phyloP scores from a whole-genome alignment of 257 asterid species.

The Solanum sparsipilum region DNA sequence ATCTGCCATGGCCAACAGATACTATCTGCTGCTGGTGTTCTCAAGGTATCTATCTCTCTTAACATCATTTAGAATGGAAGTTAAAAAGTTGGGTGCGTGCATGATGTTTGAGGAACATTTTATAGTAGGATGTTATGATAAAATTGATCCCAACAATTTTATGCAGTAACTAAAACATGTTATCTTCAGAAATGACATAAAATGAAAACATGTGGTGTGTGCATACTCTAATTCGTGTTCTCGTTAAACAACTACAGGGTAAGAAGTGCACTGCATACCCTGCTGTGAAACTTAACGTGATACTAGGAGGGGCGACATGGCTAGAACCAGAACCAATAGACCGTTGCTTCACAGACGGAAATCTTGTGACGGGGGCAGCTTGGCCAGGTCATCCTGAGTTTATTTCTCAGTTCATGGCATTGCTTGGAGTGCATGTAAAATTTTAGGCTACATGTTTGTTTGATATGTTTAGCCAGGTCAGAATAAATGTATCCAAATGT shows the following conservation, averaged over 20 bases:
- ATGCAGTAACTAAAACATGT: not conserved
- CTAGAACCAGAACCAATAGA: constrained; percentile 87
- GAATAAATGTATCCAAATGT: not conserved
- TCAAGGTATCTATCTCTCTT: constrained; percentile 43
- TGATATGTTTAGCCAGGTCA: not conserved
- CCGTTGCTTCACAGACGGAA: constrained; percentile 85
- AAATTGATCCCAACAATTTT: not conserved
- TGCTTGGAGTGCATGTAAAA: constrained; percentile 46
- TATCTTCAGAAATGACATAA: not conserved
- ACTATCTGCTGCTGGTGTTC: constrained; percentile 89
- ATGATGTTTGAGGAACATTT: not conserved
- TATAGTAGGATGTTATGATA: not conserved
- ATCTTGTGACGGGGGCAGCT: constrained; percentile 95
- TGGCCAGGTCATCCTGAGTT: constrained; percentile 99
- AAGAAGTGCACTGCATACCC: constrained; percentile 93
- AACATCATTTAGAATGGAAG: not conserved
- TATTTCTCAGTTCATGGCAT: constrained; percentile 70
- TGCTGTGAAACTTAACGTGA: constrained; percentile 83
- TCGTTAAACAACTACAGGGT: constrained; percentile 30
- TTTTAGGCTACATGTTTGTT: constrained; percentile 9
- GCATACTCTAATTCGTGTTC: not conserved
- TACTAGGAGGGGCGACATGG: constrained; percentile 82
- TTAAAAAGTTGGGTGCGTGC: not conserved
- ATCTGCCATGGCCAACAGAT: constrained; percentile 98
- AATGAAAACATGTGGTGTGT: not conserved